Evolutionary conservation across 2,329 filamentous ascomycete genomes (phyloP).

Genomic region (Apiospora malaysiana): DNA sequence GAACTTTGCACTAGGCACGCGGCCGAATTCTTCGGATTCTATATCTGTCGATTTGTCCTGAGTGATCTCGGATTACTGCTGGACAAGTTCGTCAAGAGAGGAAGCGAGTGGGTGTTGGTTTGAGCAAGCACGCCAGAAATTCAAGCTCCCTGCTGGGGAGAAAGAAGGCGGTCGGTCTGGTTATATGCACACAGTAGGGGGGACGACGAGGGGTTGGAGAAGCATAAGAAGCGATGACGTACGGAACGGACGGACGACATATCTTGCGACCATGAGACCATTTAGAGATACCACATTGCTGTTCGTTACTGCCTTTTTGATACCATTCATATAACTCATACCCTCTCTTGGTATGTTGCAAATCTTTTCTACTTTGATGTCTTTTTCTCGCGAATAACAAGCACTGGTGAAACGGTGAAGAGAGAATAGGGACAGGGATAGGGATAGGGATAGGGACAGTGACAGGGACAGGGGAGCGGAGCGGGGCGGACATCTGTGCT

Average conservation of each 20-base stretch:
- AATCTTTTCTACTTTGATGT: background rate
- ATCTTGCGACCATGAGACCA: conserved; percentile 19
- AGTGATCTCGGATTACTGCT: conserved; percentile 82
- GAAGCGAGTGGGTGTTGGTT: conserved; percentile 83
- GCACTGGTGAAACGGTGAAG: background rate
- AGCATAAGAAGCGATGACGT: background rate
- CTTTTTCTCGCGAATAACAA: background rate
- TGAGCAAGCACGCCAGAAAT: background rate
- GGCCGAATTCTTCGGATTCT: conserved; percentile 97
- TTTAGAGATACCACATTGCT: conserved; percentile 19
- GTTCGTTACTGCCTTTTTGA: conserved; percentile 19
- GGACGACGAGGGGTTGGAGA: background rate
- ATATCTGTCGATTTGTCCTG: conserved; percentile 93
- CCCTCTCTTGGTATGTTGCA: conserved; percentile 9
- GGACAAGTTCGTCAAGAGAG: conserved; percentile 96
- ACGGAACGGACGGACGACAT: background rate
- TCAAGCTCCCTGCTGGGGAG: too few species aligned
- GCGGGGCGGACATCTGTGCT: background rate
- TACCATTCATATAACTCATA: conserved; percentile 17
- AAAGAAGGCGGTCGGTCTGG: too few species aligned
- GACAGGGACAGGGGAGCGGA: too few species aligned
- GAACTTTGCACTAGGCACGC: conserved; percentile 93
- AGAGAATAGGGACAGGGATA: background rate
- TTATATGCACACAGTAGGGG: background rate
- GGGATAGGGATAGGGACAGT: too few species aligned